Evolutionary conservation across 805 yeast genomes (phyloP), one percentile per base, ranked within the genome.

Genomic region (Clavispora fructus): DNA sequence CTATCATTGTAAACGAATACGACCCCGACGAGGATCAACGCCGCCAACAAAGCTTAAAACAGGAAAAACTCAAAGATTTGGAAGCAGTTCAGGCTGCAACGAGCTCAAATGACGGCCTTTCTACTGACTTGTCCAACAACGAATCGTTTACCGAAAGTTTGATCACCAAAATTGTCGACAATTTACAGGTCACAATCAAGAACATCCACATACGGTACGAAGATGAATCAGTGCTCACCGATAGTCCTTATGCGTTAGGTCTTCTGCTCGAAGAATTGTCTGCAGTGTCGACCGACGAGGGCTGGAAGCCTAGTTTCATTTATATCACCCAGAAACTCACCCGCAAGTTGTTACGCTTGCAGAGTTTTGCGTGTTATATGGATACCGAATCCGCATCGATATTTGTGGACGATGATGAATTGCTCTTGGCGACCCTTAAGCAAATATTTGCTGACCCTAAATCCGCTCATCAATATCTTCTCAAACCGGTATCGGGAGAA

Each of bases 131-230:
- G 26, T 74, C 74, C 9, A 2, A 19, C 31, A 86, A 83, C 62
- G 92, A 89, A 62, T 75, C 89, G 35, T 94, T 94, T 63, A 83
- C 95, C 11, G 97, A 90, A 56, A 82, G 89, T 39, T 73, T 94
- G 48, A 75, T 90, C 7, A 86, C 97, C 1, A 95, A 95, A 62
- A 84, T 94, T 52, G 85, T 92, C 23, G 98, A 94, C 64, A 94
- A 94, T 60, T 68, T 95, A 44, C 99, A 94, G 63, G 78, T 94
- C 11, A 87, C 96, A 2, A 87, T 94, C 53, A 87, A 83, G 56
- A 89, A 88, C 60, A 94, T 94, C 52, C 99, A 94, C 63, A 64
- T 94, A 17, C 75, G 99, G 47, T 94, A 91, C 59, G 99, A 95
- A 59, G 99, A 94, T 65, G 75, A 74, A 47, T 69, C 77, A 7